Percentiles rank a stretch among this genome's conserved stretches.
These are phyloP conservation scores for Dillenia turbinata DNA, from an alignment of 164 flowering plant genomes.

Conservation along the genomic window DNA sequence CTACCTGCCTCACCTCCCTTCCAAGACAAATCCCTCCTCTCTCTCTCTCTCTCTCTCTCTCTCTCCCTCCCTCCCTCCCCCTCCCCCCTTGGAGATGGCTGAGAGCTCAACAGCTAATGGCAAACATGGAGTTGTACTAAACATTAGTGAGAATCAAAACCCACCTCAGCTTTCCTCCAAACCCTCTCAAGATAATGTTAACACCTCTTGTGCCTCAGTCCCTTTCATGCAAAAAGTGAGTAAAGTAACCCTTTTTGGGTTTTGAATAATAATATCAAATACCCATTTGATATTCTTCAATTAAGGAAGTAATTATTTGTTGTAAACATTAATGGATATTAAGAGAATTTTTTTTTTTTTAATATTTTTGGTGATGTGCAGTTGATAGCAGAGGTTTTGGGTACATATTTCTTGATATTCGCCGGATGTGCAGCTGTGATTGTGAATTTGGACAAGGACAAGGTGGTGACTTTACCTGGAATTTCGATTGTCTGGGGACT, in stretches of 20 bases:
- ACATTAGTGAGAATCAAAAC: not conserved
- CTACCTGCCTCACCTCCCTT: not conserved
- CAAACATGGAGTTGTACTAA: not conserved
- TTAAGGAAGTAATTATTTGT: no score
- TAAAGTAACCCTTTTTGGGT: not conserved
- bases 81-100: conserved; percentile 13
- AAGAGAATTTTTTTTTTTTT: not conserved
- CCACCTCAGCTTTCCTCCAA: not conserved
- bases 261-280: not conserved
- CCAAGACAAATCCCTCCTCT: not conserved
- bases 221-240: conserved; percentile 43
- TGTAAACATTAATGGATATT: not conserved
- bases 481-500: conserved; percentile 53
- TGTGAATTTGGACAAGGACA: conserved; percentile 32
- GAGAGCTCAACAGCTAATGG: conserved; percentile 20
- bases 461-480: conserved; percentile 41
- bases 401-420: conserved; percentile 57
- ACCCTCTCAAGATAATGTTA: not conserved
- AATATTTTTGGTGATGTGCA: conserved; percentile 11
- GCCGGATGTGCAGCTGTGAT: conserved; percentile 55
- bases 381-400: conserved; percentile 58
- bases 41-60: not conserved
- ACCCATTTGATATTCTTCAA: not conserved
- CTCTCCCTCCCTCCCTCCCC: not conserved
- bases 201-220: conserved; percentile 17